Evolutionary conservation across 2,329 filamentous ascomycete species (phyloP).

Genomic region (Clathrospora elynae): DNA sequence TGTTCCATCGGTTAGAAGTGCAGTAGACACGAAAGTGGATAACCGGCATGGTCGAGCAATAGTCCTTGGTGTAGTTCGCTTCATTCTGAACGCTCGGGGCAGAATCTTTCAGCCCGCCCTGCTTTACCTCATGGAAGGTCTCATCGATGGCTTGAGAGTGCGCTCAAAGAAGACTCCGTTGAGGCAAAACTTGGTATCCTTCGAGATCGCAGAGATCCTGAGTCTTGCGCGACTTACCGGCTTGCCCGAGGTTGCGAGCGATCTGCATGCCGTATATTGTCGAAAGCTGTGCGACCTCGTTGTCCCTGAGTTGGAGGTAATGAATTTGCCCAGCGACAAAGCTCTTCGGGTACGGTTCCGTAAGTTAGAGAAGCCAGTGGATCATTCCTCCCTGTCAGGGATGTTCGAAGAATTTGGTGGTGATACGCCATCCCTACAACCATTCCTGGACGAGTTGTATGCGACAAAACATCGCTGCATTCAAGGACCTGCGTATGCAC

Average conservation of each 20-base stretch:
- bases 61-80: slow-evolving; percentile 43
- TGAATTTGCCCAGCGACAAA: slow-evolving; percentile 26
- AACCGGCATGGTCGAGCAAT: slow-evolving; percentile 22
- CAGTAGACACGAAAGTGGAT: slow-evolving; percentile 6
- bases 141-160: slow-evolving; percentile 42
- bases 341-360: slow-evolving; percentile 17
- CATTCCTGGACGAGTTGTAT: slow-evolving; percentile 32
- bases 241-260: slow-evolving; percentile 52
- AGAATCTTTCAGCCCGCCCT: slow-evolving; percentile 51
- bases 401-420: not conserved
- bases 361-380: slow-evolving; percentile 8
- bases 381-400: not conserved
- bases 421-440: slow-evolving; percentile 19
- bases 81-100: slow-evolving; percentile 42
- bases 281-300: slow-evolving; percentile 31
- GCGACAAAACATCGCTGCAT: slow-evolving; percentile 38
- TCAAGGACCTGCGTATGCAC: slow-evolving; percentile 35
- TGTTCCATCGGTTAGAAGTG: not conserved
- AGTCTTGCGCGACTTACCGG: slow-evolving; percentile 46
- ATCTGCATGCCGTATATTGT: slow-evolving; percentile 44
- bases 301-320: not conserved
- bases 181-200: not conserved
- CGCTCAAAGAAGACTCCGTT: not conserved
- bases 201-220: slow-evolving; percentile 43
- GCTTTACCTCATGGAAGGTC: slow-evolving; percentile 52